Base-by-base conservation (phyloP, 257 asterid genomes). In the Petunia secreta region DNA sequence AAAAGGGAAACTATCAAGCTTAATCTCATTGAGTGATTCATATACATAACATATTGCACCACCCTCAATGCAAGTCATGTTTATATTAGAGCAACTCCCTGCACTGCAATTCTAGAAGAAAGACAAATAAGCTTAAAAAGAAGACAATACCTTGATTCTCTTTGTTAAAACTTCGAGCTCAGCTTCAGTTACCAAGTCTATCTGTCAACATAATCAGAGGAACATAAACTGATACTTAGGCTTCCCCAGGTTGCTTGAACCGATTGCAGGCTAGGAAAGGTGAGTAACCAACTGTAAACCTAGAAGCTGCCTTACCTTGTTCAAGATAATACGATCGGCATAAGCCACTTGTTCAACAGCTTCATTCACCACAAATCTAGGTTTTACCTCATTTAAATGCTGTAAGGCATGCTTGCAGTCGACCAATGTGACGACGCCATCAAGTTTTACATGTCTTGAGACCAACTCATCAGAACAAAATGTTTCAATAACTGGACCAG, bases 311-410 rank as follows among this genome's bases (percentile, higher is more conserved):
- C 66, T 53, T 50, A 90, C 97, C 89, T 91, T 89, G 87, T 95
- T 95, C 85, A 95, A 79, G 78, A 95, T 87, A 80, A 95, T 93
- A 43, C 97, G 97, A 88, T 95, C 99, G 10, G 99, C 97, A 85
- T 89, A 95, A 75, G 99, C 99, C 87, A 95, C 87, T 89, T 95
- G 99, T 84, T 95, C 99, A 85, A 92, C 96, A 46, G 99, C 95
- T 86, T 95, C 99, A 14, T 95, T 93, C 84, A 89, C 97, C 80
- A 93, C 98, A 90, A 95, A 93, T 90, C 99, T 93, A 50, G 99
- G 99, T 75, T 95, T 95, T 38, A 91, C 91, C 92, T 89, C 94
- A 79, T 92, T 74, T 84, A 95, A 86, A 81, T 93, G 98, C 87
- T 88, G 93, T 85, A 87, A 69, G 67, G 93, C 92, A 81, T 95